Conservation (phyloP, 164 flowering plant genomes). For the Sextonia rubra region DNA sequence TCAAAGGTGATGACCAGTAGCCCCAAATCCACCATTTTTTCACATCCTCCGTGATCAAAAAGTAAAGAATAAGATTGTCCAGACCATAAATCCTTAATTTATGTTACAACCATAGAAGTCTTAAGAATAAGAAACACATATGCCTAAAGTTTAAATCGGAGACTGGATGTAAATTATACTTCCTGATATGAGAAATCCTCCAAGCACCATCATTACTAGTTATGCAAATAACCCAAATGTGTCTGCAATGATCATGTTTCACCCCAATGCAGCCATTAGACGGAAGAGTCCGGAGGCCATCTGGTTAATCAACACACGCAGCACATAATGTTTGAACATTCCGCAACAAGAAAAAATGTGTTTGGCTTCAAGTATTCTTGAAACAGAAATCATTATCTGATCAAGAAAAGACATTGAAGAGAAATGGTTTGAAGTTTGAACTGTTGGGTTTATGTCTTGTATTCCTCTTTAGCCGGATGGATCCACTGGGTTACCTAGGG, state of each 20-base stretch:
- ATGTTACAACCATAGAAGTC: not conserved
- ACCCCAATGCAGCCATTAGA: conserved; percentile 32
- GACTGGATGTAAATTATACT: too few relatives aligned
- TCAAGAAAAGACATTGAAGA: not conserved
- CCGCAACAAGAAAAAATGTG: conserved; percentile 22
- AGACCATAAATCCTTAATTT: not conserved
- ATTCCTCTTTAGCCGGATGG: too few relatives aligned
- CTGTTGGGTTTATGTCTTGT: conserved; percentile 32
- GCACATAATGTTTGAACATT: conserved; percentile 38
- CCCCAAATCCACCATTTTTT: conserved; percentile 55
- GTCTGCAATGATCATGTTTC: conserved; percentile 46
- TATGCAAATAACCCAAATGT: conserved; percentile 41
- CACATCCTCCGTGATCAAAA: conserved; percentile 22
- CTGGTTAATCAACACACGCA: conserved; percentile 34
- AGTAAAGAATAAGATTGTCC: not conserved
- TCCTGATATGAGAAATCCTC: conserved; percentile 47
- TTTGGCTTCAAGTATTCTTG: not conserved
- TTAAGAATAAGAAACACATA: too few relatives aligned
- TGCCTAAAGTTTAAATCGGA: too few relatives aligned
- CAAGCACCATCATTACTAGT: conserved; percentile 29
- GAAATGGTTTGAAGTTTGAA: conserved; percentile 3
- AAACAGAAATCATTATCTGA: too few relatives aligned
- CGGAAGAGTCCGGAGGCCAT: conserved; percentile 47
- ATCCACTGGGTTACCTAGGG: too few relatives aligned
- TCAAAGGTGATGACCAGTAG: conserved; percentile 41